Conservation (phyloP, 345 rosid genomes). For the Camelina hispida region DNA sequence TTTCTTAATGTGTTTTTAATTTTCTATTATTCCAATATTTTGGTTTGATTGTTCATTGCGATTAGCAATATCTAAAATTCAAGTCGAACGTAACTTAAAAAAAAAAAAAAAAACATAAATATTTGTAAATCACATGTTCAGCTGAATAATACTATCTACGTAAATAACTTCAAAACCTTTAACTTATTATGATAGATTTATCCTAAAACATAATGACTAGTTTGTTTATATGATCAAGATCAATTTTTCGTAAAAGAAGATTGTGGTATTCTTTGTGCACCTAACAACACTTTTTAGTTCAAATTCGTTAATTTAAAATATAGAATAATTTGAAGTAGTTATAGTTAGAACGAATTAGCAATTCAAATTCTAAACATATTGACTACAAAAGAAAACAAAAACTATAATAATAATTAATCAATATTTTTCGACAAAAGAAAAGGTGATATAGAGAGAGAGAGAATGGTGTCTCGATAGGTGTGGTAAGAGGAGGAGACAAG, state of each 20-base stretch:
- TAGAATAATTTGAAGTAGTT: constrained; percentile 3
- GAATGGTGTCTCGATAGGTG: constrained; percentile 36
- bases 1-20: too few relatives aligned
- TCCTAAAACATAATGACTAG: neutral
- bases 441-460: constrained; percentile 2
- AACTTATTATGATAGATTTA: neutral
- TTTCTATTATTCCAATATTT: too few relatives aligned
- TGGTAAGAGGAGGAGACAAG: constrained; percentile 43
- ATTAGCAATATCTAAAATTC: too few relatives aligned
- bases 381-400: neutral
- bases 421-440: constrained; percentile 16
- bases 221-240: neutral
- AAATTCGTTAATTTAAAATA: neutral
- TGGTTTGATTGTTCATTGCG: too few relatives aligned
- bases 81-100: too few relatives aligned
- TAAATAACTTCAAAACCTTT: too few relatives aligned
- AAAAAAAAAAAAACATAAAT: too few relatives aligned
- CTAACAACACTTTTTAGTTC: neutral
- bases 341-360: constrained; percentile 3
- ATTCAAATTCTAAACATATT: constrained; percentile 37
- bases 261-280: neutral
- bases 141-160: too few relatives aligned
- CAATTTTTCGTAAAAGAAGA: neutral
- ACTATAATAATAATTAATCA: neutral
- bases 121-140: too few relatives aligned